Base-by-base conservation (phyloP, 352 stramenopile genomes). In the Aphanomyces stellatus region DNA sequence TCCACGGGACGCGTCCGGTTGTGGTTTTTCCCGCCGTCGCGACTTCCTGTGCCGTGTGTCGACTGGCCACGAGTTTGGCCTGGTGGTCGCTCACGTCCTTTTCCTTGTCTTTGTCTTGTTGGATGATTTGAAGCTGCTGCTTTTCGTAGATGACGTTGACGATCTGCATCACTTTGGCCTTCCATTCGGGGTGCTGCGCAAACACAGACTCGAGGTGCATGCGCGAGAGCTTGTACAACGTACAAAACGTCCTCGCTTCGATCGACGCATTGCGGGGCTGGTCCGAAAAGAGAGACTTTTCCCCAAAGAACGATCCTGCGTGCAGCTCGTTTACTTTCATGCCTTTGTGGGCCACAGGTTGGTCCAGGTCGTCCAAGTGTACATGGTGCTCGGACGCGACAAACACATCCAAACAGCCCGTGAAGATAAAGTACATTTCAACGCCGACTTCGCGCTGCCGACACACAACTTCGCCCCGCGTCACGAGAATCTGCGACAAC, bases 401-500 rank as follows among this genome's bases (percentile, higher is more conserved):
- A 25, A 88, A 40, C 0, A 74, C 79, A 24, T 85, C 73, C 22
- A 91, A 53, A 3, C 83, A 34, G 6, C 82, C 81, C 15, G 80
- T 82, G 61, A 88, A 91, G 0, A 91, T 79, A 30, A 91, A 91
- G 57, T 80, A 90, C 81, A 91, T 91, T 51, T 90, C 81, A 25
- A 71, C 80, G 4, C 81, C 81, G 71, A 82, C 64, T 53, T 91
- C 79, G 4, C 75, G 79, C 27, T 78, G 83, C 33, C 74, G 80
- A 73, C 77, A 88, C 6, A 91, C 79, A 43, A 80, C 87, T 43
- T 91, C 78, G 22, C 83, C 79, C 28, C 78, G 78, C 8, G 87
- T 72, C 5, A 88, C 65, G 37, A 89, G 69, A 10, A 87, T 62
- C 24, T 91, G 82, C 51, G 62, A 84, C 61, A 91, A 87, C 43